Conservation (phyloP, 176 grass and related monocot species). For the Oryza glaberrima region DNA sequence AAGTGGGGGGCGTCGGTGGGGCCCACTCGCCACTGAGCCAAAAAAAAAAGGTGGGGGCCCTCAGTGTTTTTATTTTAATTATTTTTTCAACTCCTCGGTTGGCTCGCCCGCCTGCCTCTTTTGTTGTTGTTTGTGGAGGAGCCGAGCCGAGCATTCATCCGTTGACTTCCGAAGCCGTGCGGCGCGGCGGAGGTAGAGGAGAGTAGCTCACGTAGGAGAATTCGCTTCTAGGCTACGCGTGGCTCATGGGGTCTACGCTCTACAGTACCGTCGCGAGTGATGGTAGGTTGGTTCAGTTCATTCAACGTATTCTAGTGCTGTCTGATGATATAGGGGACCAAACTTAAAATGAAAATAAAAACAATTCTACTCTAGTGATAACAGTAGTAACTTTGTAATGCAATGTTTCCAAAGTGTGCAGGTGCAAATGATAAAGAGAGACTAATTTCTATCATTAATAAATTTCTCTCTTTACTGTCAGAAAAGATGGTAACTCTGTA, state of each 20-base stretch:
- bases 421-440: no score
- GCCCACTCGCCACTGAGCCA: not conserved
- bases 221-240: not conserved
- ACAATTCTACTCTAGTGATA: no score
- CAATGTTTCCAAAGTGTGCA: no score
- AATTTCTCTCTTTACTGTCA: no score
- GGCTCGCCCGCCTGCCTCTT: conserved; percentile 31
- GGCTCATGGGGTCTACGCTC: not conserved
- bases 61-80: not conserved
- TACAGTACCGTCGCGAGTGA: not conserved
- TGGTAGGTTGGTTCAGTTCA: no score
- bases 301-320: not conserved
- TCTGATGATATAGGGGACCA: not conserved
- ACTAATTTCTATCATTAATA: no score
- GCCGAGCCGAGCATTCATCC: not conserved
- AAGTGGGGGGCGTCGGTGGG: conserved; percentile 10
- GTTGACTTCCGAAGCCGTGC: not conserved
- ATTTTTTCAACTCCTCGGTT: conserved; percentile 32
- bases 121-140: not conserved
- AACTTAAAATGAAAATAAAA: not conserved
- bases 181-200: not conserved
- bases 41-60: not conserved
- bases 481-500: no score
- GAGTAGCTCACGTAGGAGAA: not conserved
- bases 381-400: no score